Evolutionary conservation across 1,139 yeast genomes (phyloP).

Genomic region (Waltiozyma sp.): DNA sequence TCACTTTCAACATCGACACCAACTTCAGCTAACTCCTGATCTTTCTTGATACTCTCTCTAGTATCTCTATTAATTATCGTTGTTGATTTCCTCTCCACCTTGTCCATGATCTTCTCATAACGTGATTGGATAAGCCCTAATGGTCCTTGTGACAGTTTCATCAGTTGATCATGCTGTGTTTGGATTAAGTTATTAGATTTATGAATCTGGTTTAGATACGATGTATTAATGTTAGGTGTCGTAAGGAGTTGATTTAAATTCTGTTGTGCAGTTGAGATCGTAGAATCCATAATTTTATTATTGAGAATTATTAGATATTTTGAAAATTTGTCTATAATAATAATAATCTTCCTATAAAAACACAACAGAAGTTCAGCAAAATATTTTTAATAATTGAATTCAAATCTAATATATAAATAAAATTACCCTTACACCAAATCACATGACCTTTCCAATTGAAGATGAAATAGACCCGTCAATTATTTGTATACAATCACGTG

Average conservation of each 20-base stretch:
- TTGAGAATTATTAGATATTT: no score
- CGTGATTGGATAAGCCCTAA: neutral
- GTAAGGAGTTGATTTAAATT: neutral
- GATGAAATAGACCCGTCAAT: neutral
- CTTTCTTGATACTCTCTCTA: neutral
- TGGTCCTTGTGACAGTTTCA: neutral
- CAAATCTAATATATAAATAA: no score
- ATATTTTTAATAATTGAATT: no score
- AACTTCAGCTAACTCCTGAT: no score
- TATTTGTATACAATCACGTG: no score
- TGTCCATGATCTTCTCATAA: neutral
- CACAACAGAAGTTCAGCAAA: no score
- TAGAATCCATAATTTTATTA: no score
- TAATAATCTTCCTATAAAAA: no score
- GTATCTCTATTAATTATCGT: constrained; percentile 1
- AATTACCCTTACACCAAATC: no score
- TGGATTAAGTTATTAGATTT: neutral
- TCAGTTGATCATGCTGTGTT: neutral
- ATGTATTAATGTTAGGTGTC: neutral
- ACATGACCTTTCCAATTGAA: no score
- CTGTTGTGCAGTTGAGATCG: neutral
- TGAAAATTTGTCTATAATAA: no score
- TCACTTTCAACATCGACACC: neutral
- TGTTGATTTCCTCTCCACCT: neutral
- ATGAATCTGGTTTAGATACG: neutral